These are phyloP conservation scores for Colletotrichum tropicale DNA, from an alignment of 2,329 filamentous ascomycete genomes.

Conservation along the genomic window DNA sequence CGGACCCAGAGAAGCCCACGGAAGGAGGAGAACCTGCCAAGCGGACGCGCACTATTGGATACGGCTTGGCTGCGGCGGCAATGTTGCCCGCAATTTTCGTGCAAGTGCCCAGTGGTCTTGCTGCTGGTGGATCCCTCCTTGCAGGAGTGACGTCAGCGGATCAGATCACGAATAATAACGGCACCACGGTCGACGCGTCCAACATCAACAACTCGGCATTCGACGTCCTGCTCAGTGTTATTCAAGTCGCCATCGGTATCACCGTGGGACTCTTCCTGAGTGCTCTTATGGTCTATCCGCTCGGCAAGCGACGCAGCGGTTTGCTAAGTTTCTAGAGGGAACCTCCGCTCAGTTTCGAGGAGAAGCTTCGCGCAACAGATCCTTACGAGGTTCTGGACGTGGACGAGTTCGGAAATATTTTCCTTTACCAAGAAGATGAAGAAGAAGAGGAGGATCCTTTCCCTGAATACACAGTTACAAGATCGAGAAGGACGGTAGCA, in stretches of 20 bases:
- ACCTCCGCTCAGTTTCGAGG: not conserved
- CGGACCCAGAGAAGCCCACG: slow-evolving; percentile 16
- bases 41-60: slow-evolving; percentile 55
- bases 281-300: slow-evolving; percentile 58
- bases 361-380: not conserved
- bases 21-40: slow-evolving; percentile 24
- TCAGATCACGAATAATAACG: slow-evolving; percentile 50
- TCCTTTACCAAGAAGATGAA: not conserved
- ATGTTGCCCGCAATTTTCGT: slow-evolving; percentile 88
- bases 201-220: slow-evolving; percentile 50
- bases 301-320: slow-evolving; percentile 63
- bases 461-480: not conserved
- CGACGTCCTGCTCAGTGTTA: slow-evolving; percentile 60
- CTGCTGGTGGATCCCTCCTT: slow-evolving; percentile 62
- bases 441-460: not conserved
- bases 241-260: slow-evolving; percentile 66
- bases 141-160: slow-evolving; percentile 63
- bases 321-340: slow-evolving; percentile 45
- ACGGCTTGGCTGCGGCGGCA: slow-evolving; percentile 81
- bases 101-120: slow-evolving; percentile 67
- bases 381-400: not conserved
- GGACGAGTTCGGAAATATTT: not conserved
- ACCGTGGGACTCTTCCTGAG: slow-evolving; percentile 65
- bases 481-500: not conserved
- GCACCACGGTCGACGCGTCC: slow-evolving; percentile 30